Evolutionary conservation across 106 monocot genomes (phyloP), one percentile per base, ranked within the genome.

Genomic region (Alisma plantagoaquatica): DNA sequence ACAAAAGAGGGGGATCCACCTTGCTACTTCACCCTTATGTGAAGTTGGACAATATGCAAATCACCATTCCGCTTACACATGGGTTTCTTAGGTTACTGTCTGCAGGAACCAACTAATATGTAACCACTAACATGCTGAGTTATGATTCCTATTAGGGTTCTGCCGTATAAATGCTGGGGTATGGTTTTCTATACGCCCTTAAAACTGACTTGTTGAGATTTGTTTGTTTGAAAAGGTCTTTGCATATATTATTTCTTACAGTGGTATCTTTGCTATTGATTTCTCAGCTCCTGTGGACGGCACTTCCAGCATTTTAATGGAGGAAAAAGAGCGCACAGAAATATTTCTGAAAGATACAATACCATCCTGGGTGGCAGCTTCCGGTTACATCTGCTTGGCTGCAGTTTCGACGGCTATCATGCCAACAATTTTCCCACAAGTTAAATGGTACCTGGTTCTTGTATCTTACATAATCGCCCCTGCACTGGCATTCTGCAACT

Each of bases 401-500:
- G 81, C 77, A 4, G 70, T 91, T 35, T 91, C 91, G 10, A 91
- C 73, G 0, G 77, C 61, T 28, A 78, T 78, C 2, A 68, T 91
- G 12, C 91, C 91, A 12, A 38, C 46, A 15, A 85, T 91, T 56
- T 91, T 91, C 53, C 84, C 91, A 7, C 91, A 91, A 60, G 44
- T 91, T 18, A 54, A 27, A 57, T 85, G 84, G 91, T 85, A 91
- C 59, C 75, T 78, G 0, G 70, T 91, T 16, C 73, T 91, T 4
- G 38, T 25, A 7, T 66, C 66, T 41, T 91, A 91, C 54, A 24
- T 85, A 1, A 32, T 84, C 14, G 91, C 91, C 10, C 91, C 91
- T 3, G 70, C 70, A 0, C 81, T 91, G 12, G 91, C 91, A 31
- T 91, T 91, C 61, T 91, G 91, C 70, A 91, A 91, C 55, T 84